Base-by-base conservation (phyloP, 2,329 filamentous ascomycete genomes). In the Penicillium oxalicum region DNA sequence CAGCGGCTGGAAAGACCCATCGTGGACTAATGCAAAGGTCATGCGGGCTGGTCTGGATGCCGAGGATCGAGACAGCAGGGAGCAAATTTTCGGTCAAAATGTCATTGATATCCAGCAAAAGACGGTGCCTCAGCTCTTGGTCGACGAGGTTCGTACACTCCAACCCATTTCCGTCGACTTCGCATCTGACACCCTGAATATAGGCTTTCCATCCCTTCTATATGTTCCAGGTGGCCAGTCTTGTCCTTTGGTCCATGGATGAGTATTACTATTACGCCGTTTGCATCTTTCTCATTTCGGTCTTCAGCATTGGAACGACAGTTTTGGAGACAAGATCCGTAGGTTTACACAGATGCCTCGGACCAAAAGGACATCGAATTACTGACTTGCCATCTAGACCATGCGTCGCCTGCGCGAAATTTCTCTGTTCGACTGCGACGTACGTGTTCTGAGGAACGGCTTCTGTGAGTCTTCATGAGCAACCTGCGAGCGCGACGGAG, bases 251-350 rank as follows among this genome's bases (percentile, higher is more conserved):
- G 93, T 96, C 91, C 8, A 66, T 96, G 58, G 93, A 98, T 64
- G 79, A 94, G 61, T 98, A 98, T 68, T 98, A 96, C 67, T 98
- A 97, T 72, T 98, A 98, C 69, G 93, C 93, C 4, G 79, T 84
- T 12, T 95, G 91, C 66, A 98, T 98, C 60, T 95, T 98, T 60
- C 65, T 91, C 52, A 97, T 98, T 69, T 98, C 94, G 0, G 79
- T 93, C 39, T 87, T 90, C 59, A 97, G 91, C 68, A 96, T 98
- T 61, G 80, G 82, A 4, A 86, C 90, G 1, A 96, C 93, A 0
- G 78, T 98, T 11, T 71, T 96, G 49, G 94, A 98, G 70, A 98
- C 93, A 1, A 85, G 84, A 66, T 82, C 89, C 41, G 84, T 87
- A 70, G 68, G 82, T 71, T 13, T 37, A 24, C 27, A 34, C 11